Evolutionary conservation across 371 early-diverging fungal species (phyloP), one percentile per base, ranked within the genome.

Genomic region (Mortierella polycephala): DNA sequence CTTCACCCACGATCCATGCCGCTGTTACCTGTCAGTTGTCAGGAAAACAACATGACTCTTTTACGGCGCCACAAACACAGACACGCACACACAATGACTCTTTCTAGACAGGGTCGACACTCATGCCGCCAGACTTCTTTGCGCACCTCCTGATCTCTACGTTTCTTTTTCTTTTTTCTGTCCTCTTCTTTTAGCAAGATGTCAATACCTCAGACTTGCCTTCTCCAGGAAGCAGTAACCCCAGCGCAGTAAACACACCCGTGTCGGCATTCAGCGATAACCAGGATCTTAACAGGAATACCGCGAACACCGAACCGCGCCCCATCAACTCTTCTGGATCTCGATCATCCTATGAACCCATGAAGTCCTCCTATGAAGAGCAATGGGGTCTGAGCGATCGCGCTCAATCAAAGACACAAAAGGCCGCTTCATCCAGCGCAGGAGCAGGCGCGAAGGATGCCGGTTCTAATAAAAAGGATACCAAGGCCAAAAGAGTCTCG

Each of bases 321-420:
- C 53, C 70, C 18, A 75, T 72, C 61, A 71, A 51, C 46, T 23
- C 64, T 11, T 47, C 69, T n/a, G 73, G 71, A 39, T 46, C 68
- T 23, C 67, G 76, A 11, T 69, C 81, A 55, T 72, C 80, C 39
- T 73, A 65, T 67, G 80, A 79, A 37, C 74, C 80, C 59, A 79
- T 79, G 80, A 73, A 69, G 61, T 73, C 80, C 5, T 79, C 80
- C 10, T 79, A 79, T 37, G 80, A 79, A 39, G 74, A 81, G 55
- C 64, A 81, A 13, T 74, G 75, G 81, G 75, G 69, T 49, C 68
- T 75, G 13, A 40, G 65, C 2, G 69, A 77, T 52, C 71, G 69
- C 5, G 62, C 60, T 2, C 21, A 49, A 37, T 52, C 68, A 7
- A 75, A 67, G 46, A 45, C 81, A 8, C 60, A 64, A 58, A 75